Evolutionary conservation across 2,329 filamentous ascomycete species (phyloP), one percentile per base, ranked within the genome.

Genomic region (Alternaria sp.): DNA sequence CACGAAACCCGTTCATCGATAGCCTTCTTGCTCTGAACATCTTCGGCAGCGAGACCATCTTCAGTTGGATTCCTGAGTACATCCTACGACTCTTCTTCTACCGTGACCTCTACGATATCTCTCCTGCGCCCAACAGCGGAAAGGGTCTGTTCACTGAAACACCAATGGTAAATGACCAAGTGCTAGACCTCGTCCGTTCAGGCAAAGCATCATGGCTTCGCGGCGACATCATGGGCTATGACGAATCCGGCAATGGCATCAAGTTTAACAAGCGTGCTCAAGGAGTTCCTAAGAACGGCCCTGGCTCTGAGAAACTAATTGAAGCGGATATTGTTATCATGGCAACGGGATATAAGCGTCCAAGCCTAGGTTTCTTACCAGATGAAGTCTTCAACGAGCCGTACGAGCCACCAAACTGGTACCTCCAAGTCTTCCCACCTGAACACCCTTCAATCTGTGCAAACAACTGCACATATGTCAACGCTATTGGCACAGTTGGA

Each of bases 321-420:
- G 82, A 89, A 44, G 91, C 87, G 4, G 92, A 96, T 66, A 86
- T 95, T 5, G 86, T 93, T 51, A 89, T 96, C 62, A 89, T 95
- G 86, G 93, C 93, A 0, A 96, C 93, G 0, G 93, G 93, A 1
- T 96, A 88, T 80, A 86, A 91, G 69, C 85, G 92, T 0, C 92
- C 93, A 0, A 87, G 85, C 4, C 84, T 96, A 1, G 82, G 82
- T 11, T 95, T 96, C 77, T 82, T 96, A 0, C 92, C 92, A 0
- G 80, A 87, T 0, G 87, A 92, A 53, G 89, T 86, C 70, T 95
- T 95, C 74, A 74, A 86, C 9, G 86, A 91, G 63, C 89, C 90
- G 0, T 96, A 95, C 68, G 81, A 83, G 1, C 91, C 92, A 1
- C 93, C 93, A 0, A 93, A 92, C 75, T 96, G 93, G 93, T 96